These are phyloP conservation scores for Fusarium sp. DNA, from an alignment of 2,329 filamentous ascomycete species.

Conservation along the genomic window DNA sequence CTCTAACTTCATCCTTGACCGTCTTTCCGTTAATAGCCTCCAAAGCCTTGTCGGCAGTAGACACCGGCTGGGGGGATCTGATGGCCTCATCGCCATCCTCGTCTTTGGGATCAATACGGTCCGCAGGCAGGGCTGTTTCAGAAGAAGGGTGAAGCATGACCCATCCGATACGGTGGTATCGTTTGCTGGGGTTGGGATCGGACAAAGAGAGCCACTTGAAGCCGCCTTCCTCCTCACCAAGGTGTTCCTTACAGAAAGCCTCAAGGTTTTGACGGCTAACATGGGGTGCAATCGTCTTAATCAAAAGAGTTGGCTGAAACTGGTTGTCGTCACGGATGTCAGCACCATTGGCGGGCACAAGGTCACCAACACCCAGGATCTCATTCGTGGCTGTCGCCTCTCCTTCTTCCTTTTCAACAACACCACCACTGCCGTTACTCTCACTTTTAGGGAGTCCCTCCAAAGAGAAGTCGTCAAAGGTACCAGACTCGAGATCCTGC, in stretches of 20 bases:
- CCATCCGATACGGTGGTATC: constrained; percentile 98
- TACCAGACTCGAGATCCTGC: constrained; percentile 83
- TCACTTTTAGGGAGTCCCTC: constrained; percentile 96
- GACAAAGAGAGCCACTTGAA: constrained; percentile 97
- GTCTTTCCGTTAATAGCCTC: constrained; percentile 98
- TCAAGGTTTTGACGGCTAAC: constrained; percentile 95
- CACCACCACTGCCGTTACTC: constrained; percentile 84
- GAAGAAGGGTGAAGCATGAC: constrained; percentile 90
- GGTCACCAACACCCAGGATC: constrained; percentile 89
- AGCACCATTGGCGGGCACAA: constrained; percentile 84
- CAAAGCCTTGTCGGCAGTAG: constrained; percentile 85
- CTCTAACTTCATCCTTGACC: constrained; percentile 91
- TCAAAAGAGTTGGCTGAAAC: constrained; percentile 90
- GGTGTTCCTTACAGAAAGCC: constrained; percentile 91
- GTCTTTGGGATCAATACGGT: constrained; percentile 79
- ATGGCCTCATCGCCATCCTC: constrained; percentile 71
- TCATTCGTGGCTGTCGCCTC: constrained; percentile 93
- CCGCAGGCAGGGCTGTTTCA: constrained; percentile 72
- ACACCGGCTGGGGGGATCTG: constrained; percentile 63
- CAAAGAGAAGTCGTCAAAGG: constrained; percentile 93
- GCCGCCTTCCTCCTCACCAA: constrained; percentile 89
- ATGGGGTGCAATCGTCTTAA: constrained; percentile 97
- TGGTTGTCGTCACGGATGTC: constrained; percentile 91
- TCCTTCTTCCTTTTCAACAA: constrained; percentile 94
- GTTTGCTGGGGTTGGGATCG: constrained; percentile 95